phyloP scores from a whole-genome alignment of 2,329 filamentous ascomycete species.

The Sordariomycetes sp. region DNA sequence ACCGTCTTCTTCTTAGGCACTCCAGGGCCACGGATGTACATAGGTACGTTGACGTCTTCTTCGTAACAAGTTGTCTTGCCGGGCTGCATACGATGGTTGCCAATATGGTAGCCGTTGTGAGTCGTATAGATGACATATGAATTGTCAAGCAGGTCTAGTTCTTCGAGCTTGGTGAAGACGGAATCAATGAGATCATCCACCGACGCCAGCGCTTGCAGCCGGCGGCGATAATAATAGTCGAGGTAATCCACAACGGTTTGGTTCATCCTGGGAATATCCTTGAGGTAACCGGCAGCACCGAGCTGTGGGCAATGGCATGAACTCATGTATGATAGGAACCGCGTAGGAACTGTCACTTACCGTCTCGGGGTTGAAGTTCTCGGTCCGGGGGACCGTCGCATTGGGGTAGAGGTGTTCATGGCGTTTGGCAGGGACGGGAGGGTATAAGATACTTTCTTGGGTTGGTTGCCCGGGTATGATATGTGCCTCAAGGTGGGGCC shows the following conservation, averaged over 20 bases:
- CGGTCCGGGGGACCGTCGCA: constrained; percentile 43
- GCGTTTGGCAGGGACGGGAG: constrained; percentile 43
- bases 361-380: constrained; percentile 52
- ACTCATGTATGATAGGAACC: neutral
- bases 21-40: constrained; percentile 41
- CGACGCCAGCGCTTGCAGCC: constrained; percentile 36
- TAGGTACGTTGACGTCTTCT: constrained; percentile 44
- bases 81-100: constrained; percentile 42
- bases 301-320: constrained; percentile 10
- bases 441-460: constrained; percentile 21
- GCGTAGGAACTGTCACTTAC: constrained; percentile 17
- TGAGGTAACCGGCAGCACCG: constrained; percentile 14
- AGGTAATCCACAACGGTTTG: constrained; percentile 27
- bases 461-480: constrained; percentile 1
- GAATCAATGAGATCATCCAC: constrained; percentile 41
- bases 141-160: constrained; percentile 43
- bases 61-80: constrained; percentile 46
- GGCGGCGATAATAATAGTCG: constrained; percentile 36
- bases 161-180: constrained; percentile 27
- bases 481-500: constrained; percentile 46
- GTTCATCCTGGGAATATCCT: constrained; percentile 23
- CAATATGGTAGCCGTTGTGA: constrained; percentile 49
- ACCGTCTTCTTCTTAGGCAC: constrained; percentile 25
- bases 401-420: constrained; percentile 50
- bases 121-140: constrained; percentile 46